Conservation (phyloP, 345 rosid species). For the Syzygium grande region DNA sequence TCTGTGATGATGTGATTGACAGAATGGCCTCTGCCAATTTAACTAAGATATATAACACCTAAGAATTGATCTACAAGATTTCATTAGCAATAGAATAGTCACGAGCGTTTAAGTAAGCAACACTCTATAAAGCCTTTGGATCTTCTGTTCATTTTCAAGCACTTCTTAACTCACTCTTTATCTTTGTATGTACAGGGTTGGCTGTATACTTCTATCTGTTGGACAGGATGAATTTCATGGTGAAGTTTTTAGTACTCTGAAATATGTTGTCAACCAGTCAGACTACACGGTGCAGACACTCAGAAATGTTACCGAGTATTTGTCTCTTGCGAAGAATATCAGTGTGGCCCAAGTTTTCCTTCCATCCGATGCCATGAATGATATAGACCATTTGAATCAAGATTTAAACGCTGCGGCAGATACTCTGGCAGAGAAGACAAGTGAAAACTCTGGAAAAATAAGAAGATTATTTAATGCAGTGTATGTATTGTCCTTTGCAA, state of each 20-base stretch:
- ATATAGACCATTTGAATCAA: slow-evolving; percentile 69
- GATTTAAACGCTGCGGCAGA: slow-evolving; percentile 70
- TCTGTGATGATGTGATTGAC: background rate
- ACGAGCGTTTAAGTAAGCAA: background rate
- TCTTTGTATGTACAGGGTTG: slow-evolving; percentile 36
- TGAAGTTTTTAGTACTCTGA: slow-evolving; percentile 68
- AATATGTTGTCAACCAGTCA: slow-evolving; percentile 87
- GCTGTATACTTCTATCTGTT: slow-evolving; percentile 85
- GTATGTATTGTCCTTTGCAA: slow-evolving; percentile 36
- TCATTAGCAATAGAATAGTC: background rate
- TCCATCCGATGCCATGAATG: slow-evolving; percentile 58
- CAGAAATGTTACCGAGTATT: slow-evolving; percentile 77
- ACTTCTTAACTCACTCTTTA: slow-evolving; percentile 5
- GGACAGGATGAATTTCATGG: slow-evolving; percentile 82
- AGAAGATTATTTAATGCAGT: slow-evolving; percentile 53
- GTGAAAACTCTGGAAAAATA: slow-evolving; percentile 61
- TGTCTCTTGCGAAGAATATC: slow-evolving; percentile 80
- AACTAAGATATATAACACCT: background rate
- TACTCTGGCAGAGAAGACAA: slow-evolving; percentile 59
- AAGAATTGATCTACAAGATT: background rate
- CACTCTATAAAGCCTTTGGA: background rate
- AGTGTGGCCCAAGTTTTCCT: slow-evolving; percentile 73
- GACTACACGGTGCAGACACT: slow-evolving; percentile 82
- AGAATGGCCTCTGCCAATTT: background rate
- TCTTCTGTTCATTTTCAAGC: background rate